These are phyloP conservation scores for Dendrobium huoshanense DNA, from an alignment of 106 monocot species.

Conservation along the genomic window DNA sequence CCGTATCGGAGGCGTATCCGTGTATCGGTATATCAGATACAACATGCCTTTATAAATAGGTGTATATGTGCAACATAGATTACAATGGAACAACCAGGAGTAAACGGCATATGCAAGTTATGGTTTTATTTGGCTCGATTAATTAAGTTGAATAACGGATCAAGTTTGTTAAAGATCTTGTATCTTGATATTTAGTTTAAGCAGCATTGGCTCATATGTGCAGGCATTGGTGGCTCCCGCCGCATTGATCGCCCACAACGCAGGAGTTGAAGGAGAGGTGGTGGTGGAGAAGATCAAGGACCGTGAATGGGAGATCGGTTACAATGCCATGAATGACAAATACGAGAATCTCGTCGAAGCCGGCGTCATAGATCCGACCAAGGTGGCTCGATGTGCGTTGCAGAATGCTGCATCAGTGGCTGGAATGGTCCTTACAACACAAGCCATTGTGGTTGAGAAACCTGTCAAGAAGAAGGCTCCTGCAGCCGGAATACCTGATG, in stretches of 20 bases:
- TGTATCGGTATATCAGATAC: too few relatives aligned
- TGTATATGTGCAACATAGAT: too few relatives aligned
- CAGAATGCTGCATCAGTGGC: constrained; percentile 84
- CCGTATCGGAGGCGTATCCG: too few relatives aligned
- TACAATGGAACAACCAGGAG: not conserved
- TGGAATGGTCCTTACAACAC: constrained; percentile 76
- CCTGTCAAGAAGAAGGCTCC: constrained; percentile 44
- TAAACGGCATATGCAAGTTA: too few relatives aligned
- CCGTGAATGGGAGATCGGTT: constrained; percentile 64
- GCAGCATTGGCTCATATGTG: not conserved
- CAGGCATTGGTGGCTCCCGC: constrained; percentile 73
- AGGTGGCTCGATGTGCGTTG: constrained; percentile 74
- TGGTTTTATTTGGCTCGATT: too few relatives aligned
- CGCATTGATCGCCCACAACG: constrained; percentile 75
- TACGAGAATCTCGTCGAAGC: constrained; percentile 77
- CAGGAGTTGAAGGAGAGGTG: constrained; percentile 87
- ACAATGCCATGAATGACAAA: constrained; percentile 76
- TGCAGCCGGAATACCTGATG: constrained; percentile 11
- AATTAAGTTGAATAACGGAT: too few relatives aligned
- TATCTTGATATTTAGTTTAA: not conserved
- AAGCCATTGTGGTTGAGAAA: constrained; percentile 87
- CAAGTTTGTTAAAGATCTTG: too few relatives aligned
- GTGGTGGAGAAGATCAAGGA: constrained; percentile 83
- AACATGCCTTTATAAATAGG: too few relatives aligned
- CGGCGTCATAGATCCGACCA: constrained; percentile 80